phyloP scores from a whole-genome alignment of 768 basidiomycete genomes.

The Mycena floridula region DNA sequence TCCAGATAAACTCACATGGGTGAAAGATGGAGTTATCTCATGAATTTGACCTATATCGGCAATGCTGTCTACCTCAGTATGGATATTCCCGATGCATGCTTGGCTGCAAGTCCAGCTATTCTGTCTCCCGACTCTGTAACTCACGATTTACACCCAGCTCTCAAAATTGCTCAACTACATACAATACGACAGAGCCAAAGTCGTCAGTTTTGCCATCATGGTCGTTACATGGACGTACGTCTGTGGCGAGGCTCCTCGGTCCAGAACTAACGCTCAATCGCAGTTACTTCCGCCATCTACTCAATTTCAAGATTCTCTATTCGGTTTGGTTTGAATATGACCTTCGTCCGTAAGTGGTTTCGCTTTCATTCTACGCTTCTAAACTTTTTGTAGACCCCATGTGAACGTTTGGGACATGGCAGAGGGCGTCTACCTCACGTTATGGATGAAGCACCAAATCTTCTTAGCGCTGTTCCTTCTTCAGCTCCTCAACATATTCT shows the following conservation, averaged over 20 bases:
- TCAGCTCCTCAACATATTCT: conserved; percentile 85
- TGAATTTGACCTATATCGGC: conserved; percentile 83
- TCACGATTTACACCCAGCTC: conserved; percentile 35
- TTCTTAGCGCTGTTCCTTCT: conserved; percentile 70
- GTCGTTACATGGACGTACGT: conserved; percentile 78
- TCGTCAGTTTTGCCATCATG: conserved; percentile 58
- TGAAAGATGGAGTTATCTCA: conserved; percentile 73
- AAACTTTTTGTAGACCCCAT: no score
- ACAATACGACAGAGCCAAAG: conserved; percentile 55
- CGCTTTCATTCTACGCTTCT: neutral
- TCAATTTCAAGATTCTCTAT: conserved; percentile 82
- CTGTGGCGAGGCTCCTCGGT: no score
- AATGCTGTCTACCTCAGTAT: conserved; percentile 93
- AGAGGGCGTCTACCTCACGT: conserved; percentile 61
- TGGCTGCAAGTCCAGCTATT: conserved; percentile 58
- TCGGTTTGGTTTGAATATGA: conserved; percentile 81
- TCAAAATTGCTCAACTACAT: conserved; percentile 90
- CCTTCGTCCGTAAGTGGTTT: conserved; percentile 60
- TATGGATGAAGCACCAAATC: conserved; percentile 82
- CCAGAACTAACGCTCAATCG: conserved; percentile 4
- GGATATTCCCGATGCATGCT: conserved; percentile 89
- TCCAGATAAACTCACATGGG: conserved; percentile 5
- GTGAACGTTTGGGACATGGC: conserved; percentile 55
- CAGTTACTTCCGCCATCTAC: conserved; percentile 91
- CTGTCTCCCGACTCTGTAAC: neutral